These are phyloP conservation scores for Colletotrichum sp. DNA, from an alignment of 2,329 filamentous ascomycete genomes.

Conservation along the genomic window DNA sequence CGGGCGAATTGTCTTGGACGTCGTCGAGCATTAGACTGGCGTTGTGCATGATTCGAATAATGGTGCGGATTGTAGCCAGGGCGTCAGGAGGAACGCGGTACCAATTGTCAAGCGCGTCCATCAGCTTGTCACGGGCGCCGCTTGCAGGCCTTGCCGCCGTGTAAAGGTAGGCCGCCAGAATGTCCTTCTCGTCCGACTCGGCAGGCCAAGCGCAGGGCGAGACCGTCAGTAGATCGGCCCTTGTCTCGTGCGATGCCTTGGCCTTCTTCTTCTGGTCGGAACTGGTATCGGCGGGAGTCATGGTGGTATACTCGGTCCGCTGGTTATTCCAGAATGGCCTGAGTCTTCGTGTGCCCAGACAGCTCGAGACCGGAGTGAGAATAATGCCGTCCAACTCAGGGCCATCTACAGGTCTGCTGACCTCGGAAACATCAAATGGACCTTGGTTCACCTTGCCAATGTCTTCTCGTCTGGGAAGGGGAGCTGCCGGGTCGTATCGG, in stretches of 20 bases:
- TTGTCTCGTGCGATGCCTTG: not conserved
- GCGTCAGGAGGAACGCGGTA: not conserved
- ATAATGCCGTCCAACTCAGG: not conserved
- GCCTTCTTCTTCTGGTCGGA: not conserved
- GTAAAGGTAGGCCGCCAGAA: constrained; percentile 1
- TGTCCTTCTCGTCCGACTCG: constrained; percentile 1
- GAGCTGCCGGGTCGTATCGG: not conserved
- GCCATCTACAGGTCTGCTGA: not conserved
- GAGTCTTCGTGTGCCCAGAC: not conserved
- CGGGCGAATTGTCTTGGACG: constrained; percentile 37
- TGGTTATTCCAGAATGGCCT: not conserved
- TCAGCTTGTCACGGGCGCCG: constrained; percentile 1
- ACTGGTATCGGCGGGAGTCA: not conserved
- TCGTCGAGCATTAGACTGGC: constrained; percentile 35
- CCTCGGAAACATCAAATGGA: not conserved
- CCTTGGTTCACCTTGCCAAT: not conserved
- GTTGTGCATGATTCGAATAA: constrained; percentile 1
- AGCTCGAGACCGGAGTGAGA: not conserved
- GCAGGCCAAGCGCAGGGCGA: constrained; percentile 1
- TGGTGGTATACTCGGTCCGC: not conserved
- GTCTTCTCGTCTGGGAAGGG: not conserved
- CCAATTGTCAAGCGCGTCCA: constrained; percentile 4
- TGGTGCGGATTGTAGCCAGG: not conserved
- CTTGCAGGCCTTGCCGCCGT: not conserved
- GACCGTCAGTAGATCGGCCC: not conserved